Evolutionary conservation across 192 early-diverging fungal genomes (phyloP), one percentile per base, ranked within the genome.

Genomic region (Borealophlyctis nickersoniae): DNA sequence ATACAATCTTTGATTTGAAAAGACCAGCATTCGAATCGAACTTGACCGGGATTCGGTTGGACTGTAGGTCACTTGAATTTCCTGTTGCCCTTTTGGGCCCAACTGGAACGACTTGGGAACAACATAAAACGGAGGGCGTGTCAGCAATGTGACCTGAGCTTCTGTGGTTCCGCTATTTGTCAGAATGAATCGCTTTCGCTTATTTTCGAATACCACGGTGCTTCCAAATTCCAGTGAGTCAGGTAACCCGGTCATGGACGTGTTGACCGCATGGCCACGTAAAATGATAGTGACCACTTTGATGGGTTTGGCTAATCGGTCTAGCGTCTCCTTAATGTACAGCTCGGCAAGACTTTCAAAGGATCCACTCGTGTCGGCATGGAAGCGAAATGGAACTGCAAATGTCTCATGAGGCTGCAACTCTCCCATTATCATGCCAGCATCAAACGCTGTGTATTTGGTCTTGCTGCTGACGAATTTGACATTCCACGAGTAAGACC

Each of bases 171-270:
- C 84, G 62, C 67, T 78, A 69, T 86, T 86, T 7, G 60, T 66
- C 4, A 86, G 27, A 11, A 67, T 72, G 34, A 82, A 74, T 27
- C n/a, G 55, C 28, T 65, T 66, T 23, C 36, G 19, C 48, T 76
- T 74, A 26, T 60, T 71, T 27, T 78, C 58, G 57, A 68, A 69
- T 3, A 81, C 81, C 0, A 86, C 73, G 30, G 77, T 75, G 58
- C 73, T 79, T 13, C 78, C 80, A 73, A 83, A 86, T 29, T 86
- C 81, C n/a, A 84, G 23, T 2, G 65, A 36, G 28, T 86, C 84
- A 29, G 84, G 84, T 19, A 84, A 64, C 4, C 81, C 81, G 5
- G 62, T 32, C 24, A 86, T 56, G 2, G 73, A 70, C 3, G 81
- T 83, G 45, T 50, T 75, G n/a, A 81, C 74, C 2, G 76, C 72